A percentile compares a stretch with the other conserved stretches of the same genome.
Evolutionary conservation across 2,329 filamentous ascomycete genomes (phyloP).

Genomic region (Macroventuria anomochaeta): DNA sequence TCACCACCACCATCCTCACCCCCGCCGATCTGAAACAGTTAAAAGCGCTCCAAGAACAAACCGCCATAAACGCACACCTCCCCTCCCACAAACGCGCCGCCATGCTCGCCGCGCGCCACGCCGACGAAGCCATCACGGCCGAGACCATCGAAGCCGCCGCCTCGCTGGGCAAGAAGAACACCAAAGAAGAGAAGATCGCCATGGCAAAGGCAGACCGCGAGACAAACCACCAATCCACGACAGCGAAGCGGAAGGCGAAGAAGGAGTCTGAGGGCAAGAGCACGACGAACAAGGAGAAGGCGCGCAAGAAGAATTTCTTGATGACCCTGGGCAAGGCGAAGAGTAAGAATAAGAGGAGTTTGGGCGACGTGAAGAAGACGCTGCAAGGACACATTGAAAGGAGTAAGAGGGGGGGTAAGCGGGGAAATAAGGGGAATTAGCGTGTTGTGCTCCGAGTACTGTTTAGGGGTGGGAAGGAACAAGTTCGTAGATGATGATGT

Average conservation of each 20-base stretch:
- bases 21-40: constrained; percentile 96
- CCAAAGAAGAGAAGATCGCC: constrained; percentile 87
- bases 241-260: constrained; percentile 83
- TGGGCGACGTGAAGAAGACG: constrained; percentile 82
- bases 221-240: constrained; percentile 83
- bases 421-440: constrained; percentile 67
- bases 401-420: constrained; percentile 81
- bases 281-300: constrained; percentile 96
- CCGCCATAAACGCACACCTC: constrained; percentile 70
- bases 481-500: background rate
- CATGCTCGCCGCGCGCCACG: constrained; percentile 63
- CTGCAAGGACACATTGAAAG: constrained; percentile 82
- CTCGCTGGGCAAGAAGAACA: constrained; percentile 76
- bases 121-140: constrained; percentile 88
- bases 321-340: constrained; percentile 98
- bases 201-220: constrained; percentile 83
- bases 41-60: constrained; percentile 79
- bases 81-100: constrained; percentile 52
- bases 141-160: constrained; percentile 90
- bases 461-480: too few species aligned
- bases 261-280: constrained; percentile 91
- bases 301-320: constrained; percentile 95
- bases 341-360: constrained; percentile 91
- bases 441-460: too few species aligned
- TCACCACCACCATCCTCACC: constrained; percentile 92